Percentiles rank a stretch among this genome's conserved stretches.
phyloP scores from a whole-genome alignment of 257 asterid species.

The Buddleja alternifolia region DNA sequence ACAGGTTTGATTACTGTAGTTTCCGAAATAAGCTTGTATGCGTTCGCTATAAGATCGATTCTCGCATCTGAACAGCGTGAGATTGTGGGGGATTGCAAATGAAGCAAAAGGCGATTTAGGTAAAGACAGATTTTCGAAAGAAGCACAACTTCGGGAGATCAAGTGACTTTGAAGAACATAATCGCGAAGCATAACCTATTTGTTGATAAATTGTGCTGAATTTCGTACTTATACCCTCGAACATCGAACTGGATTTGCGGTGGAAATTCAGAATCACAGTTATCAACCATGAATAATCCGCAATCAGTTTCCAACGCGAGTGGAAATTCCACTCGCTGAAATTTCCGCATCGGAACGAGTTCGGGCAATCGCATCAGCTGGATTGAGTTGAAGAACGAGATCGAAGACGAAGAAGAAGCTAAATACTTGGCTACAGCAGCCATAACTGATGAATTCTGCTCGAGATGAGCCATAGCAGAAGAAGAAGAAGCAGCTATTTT shows the following conservation, averaged over 20 bases:
- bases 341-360: no score
- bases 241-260: slow-evolving; percentile 22
- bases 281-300: slow-evolving; percentile 38
- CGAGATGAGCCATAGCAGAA: no score
- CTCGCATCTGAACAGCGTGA: no score
- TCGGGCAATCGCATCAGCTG: no score
- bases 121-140: no score
- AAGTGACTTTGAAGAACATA: background rate
- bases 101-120: no score
- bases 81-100: no score
- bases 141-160: no score
- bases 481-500: no score
- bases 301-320: no score
- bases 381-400: no score
- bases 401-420: slow-evolving; percentile 12
- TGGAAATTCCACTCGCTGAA: no score
- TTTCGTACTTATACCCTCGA: background rate
- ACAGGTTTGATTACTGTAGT: background rate
- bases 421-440: background rate
- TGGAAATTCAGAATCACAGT: slow-evolving; percentile 21
- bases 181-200: slow-evolving; percentile 20
- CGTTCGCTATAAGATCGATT: background rate
- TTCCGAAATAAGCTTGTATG: background rate
- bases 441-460: slow-evolving; percentile 18
- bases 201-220: background rate